Percentiles rank a stretch among this genome's conserved stretches.
These are phyloP conservation scores for Blastomyces parvus DNA, from an alignment of 2,329 filamentous ascomycete species.

Conservation along the genomic window DNA sequence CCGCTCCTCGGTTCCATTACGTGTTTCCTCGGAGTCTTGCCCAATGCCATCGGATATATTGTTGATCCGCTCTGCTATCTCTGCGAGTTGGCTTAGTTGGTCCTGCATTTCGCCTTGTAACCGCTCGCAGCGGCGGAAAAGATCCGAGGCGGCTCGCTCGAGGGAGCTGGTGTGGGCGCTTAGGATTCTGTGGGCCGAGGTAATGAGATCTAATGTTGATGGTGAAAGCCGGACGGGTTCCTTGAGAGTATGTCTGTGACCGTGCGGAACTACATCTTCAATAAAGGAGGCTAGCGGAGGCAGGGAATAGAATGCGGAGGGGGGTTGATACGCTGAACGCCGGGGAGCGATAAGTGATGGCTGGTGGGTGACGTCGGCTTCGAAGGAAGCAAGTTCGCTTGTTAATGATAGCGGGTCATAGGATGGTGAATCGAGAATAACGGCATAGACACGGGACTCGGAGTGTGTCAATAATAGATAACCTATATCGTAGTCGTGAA, in stretches of 20 bases:
- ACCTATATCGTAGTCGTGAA: conserved; percentile 49
- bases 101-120: conserved; percentile 40
- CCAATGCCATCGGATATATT: conserved; percentile 32
- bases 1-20: conserved; percentile 22
- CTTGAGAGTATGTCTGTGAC: conserved; percentile 34
- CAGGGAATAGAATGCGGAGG: conserved; percentile 32
- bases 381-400: conserved; percentile 21
- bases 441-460: conserved; percentile 42
- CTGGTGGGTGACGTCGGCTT: conserved; percentile 20
- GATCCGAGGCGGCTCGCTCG: conserved; percentile 40
- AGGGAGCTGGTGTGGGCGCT: conserved; percentile 39
- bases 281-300: conserved; percentile 34
- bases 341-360: conserved; percentile 24
- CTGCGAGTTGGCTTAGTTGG: conserved; percentile 38
- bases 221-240: conserved; percentile 41
- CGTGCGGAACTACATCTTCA: conserved; percentile 35
- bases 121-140: conserved; percentile 45
- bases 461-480: conserved; percentile 47
- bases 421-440: conserved; percentile 42
- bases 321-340: conserved; percentile 36
- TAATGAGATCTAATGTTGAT: conserved; percentile 40
- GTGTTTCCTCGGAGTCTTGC: conserved; percentile 21
- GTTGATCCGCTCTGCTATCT: conserved; percentile 39
- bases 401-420: conserved; percentile 23
- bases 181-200: conserved; percentile 39